phyloP scores from a whole-genome alignment of 78 protist genomes.

The Pigoraptor vietnamica region DNA sequence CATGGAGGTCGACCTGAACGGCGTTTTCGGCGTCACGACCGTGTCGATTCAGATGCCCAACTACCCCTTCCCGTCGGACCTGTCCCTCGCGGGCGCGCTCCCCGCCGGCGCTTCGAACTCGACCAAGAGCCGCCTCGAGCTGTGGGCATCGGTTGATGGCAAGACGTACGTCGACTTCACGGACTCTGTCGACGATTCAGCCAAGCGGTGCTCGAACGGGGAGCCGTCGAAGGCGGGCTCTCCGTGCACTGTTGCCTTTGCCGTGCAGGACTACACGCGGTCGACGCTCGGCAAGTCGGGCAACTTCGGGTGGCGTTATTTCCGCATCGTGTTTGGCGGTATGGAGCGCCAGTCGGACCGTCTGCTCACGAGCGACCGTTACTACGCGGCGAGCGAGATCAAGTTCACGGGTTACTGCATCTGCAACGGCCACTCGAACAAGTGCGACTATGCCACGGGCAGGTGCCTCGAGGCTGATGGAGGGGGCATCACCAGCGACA shows the following conservation, averaged over 20 bases:
- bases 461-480: too few relatives aligned
- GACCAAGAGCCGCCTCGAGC: not conserved
- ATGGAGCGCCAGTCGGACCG: not conserved
- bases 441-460: not conserved
- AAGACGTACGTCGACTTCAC: not conserved
- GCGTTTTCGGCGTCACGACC: too few relatives aligned
- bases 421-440: slow-evolving; percentile 1
- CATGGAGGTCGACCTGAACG: too few relatives aligned
- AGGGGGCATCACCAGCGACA: too few relatives aligned
- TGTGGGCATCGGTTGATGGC: not conserved
- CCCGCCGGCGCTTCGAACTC: not conserved
- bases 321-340: not conserved
- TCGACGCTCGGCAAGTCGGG: not conserved
- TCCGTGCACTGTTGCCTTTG: not conserved
- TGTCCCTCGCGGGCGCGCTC: too few relatives aligned
- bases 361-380: not conserved
- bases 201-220: not conserved
- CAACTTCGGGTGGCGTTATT: not conserved
- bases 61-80: too few relatives aligned
- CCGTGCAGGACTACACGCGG: not conserved
- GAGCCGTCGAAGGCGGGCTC: not conserved
- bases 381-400: not conserved
- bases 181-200: not conserved
- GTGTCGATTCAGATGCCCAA: too few relatives aligned
- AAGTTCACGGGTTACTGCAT: not conserved